These are phyloP conservation scores for Lasiodiplodia citricola DNA, from an alignment of 2,329 filamentous ascomycete genomes.

Conservation along the genomic window DNA sequence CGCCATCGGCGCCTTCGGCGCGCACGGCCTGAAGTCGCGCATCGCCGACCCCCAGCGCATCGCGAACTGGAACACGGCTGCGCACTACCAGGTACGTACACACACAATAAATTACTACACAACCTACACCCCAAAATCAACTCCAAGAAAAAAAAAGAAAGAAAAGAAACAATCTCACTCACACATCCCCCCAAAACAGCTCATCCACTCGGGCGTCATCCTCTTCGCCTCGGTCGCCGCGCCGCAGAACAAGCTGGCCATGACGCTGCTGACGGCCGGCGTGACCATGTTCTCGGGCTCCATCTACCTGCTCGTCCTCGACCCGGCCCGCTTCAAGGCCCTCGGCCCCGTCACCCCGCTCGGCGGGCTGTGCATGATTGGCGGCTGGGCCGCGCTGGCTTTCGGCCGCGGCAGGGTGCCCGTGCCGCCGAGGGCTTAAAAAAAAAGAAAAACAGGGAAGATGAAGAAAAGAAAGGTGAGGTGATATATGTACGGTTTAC, in stretches of 20 bases:
- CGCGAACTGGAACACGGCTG: slow-evolving; percentile 67
- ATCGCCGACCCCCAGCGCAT: slow-evolving; percentile 64
- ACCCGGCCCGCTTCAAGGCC: slow-evolving; percentile 64
- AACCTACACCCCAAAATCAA: background rate
- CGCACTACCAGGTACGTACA: slow-evolving; percentile 66
- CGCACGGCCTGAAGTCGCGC: slow-evolving; percentile 67
- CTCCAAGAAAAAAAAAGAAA: background rate
- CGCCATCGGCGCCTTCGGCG: slow-evolving; percentile 68
- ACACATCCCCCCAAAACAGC: slow-evolving; percentile 46
- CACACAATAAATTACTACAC: background rate
- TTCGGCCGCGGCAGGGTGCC: slow-evolving; percentile 40
- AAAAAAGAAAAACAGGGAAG: background rate
- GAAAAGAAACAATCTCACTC: background rate
- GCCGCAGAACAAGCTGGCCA: slow-evolving; percentile 62
- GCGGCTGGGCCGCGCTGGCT: slow-evolving; percentile 63
- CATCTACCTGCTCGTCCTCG: slow-evolving; percentile 68
- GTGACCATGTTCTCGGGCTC: slow-evolving; percentile 72
- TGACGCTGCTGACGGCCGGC: slow-evolving; percentile 65
- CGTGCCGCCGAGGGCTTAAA: slow-evolving; percentile 9
- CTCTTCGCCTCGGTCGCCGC: slow-evolving; percentile 60
- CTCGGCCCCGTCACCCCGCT: slow-evolving; percentile 70
- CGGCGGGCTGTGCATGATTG: slow-evolving; percentile 68
- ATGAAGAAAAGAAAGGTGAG: background rate
- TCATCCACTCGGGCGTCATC: slow-evolving; percentile 64
- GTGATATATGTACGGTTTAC: too few species aligned